phyloP scores from a whole-genome alignment of 306 rosid genomes.

The Acacia confusa region DNA sequence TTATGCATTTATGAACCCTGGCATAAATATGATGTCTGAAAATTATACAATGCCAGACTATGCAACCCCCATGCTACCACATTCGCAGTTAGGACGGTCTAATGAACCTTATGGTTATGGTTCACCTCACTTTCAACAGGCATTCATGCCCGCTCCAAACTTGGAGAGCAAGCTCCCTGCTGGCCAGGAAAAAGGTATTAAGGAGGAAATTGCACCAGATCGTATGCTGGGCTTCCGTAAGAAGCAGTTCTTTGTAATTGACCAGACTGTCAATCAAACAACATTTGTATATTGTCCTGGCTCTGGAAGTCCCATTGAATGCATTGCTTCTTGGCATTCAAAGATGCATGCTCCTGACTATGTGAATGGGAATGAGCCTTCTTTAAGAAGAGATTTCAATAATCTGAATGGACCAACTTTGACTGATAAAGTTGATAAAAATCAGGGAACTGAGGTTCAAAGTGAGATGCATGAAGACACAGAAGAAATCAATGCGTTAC shows the following conservation, averaged over 20 bases:
- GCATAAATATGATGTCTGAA: constrained; percentile 32
- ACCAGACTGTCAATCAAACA: constrained; percentile 70
- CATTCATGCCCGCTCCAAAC: constrained; percentile 44
- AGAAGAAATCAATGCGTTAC: constrained; percentile 89
- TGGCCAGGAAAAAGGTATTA: constrained; percentile 21
- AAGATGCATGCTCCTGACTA: constrained; percentile 33
- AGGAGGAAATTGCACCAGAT: constrained; percentile 36
- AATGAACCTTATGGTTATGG: constrained; percentile 66
- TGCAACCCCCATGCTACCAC: constrained; percentile 47
- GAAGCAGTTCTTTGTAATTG: constrained; percentile 69
- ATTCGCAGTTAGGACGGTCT: constrained; percentile 43
- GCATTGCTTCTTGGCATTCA: constrained; percentile 56
- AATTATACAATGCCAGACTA: constrained; percentile 45
- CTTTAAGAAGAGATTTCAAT: constrained; percentile 38
- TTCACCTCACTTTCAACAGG: constrained; percentile 61
- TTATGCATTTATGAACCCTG: constrained; percentile 42
- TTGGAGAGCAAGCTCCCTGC: constrained; percentile 36
- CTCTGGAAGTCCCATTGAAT: constrained; percentile 50
- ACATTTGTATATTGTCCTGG: constrained; percentile 63
- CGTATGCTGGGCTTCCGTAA: constrained; percentile 37
- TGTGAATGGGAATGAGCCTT: constrained; percentile 36
- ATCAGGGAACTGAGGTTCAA: constrained; percentile 46
- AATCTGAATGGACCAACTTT: constrained; percentile 43
- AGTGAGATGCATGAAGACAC: constrained; percentile 96
- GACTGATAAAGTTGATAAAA: constrained; percentile 48